Base-by-base conservation (phyloP, 192 early-diverging fungal species). In the Pilobolus umbonatus region DNA sequence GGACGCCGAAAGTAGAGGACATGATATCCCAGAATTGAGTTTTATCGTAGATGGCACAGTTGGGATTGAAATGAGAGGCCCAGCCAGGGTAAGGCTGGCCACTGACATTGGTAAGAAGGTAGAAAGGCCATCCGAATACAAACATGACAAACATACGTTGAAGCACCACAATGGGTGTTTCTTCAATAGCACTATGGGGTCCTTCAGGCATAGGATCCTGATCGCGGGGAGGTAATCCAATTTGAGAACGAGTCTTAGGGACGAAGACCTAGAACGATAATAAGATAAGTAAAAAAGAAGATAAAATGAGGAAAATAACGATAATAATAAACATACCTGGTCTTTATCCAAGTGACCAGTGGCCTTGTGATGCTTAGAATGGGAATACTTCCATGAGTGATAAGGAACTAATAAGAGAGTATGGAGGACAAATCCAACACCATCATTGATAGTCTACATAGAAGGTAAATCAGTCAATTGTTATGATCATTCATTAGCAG, bases 321-420 rank as follows among this genome's bases (percentile, higher is more conserved):
- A 7, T 45, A 15, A 19, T 8, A 21, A 5, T 8, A 21, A 26
- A 50, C 36, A 58, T 57, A 68, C 66, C 76, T 95, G 89, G 69
- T 98, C 95, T 71, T 88, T 89, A 39, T 75, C 77, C 86, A 98
- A 83, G 76, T 93, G 87, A 59, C 83, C 86, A 45, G 88, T 94
- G 61, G 81, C 81, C 57, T 96, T 95, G 78, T 98, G 95, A 80
- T 98, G 95, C 68, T 81, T 85, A 32, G 85, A 89, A 73, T 98
- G 95, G 25, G 88, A 82, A 75, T 85, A 85, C 68, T 87, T 86
- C 95, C 95, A 98, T 28, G 95, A 89, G 73, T 88, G 89, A 76
- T 83, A 98, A 15, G 95, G 95, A 29, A 98, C 95, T 46, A 98
- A 77, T 19, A 95, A 77, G 49, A 85, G 76, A 34, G 90, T 81